These are phyloP conservation scores for Coffea eugenioides DNA, from an alignment of 257 asterid genomes.

Conservation along the genomic window DNA sequence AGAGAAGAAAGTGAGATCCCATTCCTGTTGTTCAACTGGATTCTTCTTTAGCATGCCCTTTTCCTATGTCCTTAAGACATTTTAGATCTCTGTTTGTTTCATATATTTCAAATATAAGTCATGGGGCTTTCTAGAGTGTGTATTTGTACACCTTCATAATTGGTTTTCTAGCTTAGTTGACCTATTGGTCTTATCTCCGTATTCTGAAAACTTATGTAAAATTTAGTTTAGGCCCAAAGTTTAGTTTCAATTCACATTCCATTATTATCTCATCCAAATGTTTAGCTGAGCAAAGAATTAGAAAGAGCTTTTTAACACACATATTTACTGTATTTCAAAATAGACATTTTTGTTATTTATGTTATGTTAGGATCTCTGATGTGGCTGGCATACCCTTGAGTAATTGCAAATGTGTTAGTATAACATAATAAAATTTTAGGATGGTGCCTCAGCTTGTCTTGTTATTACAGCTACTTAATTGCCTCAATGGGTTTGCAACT, in stretches of 20 bases:
- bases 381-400: background rate
- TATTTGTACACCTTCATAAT: background rate
- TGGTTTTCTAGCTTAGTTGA: background rate
- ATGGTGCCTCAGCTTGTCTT: background rate
- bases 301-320: no score
- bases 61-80: background rate
- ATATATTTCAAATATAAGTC: background rate
- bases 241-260: background rate
- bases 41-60: background rate
- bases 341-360: background rate
- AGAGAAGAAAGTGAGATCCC: background rate
- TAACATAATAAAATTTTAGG: no score
- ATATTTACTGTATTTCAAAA: background rate
- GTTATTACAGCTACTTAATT: constrained; percentile 46
- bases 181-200: background rate
- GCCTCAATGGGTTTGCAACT: constrained; percentile 57
- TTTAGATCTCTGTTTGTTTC: background rate
- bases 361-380: background rate
- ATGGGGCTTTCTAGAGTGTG: background rate
- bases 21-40: background rate
- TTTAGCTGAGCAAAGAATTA: background rate
- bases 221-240: background rate
- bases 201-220: background rate
- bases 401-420: background rate
- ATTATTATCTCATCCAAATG: background rate